phyloP scores from a whole-genome alignment of 108 stramenopile genomes.

The Skeletonema marinoi region DNA sequence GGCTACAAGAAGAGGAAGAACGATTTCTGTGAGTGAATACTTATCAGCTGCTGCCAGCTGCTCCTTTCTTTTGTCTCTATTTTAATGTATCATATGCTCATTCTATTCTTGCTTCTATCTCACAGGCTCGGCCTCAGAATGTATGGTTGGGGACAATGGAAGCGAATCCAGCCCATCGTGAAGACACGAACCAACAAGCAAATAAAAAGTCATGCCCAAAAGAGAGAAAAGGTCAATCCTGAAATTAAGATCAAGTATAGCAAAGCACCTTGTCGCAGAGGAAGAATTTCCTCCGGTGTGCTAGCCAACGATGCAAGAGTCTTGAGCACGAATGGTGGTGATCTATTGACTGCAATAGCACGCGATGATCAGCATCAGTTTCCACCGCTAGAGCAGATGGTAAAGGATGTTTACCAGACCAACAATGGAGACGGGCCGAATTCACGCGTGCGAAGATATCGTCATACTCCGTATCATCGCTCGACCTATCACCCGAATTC shows the following conservation, averaged over 20 bases:
- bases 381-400: conserved; percentile 24
- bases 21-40: conserved; percentile 20
- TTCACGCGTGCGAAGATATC: conserved; percentile 22
- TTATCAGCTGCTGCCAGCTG: background rate
- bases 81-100: background rate
- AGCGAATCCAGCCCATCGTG: conserved; percentile 37
- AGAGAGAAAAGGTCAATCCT: conserved; percentile 38
- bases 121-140: conserved; percentile 15
- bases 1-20: conserved; percentile 46
- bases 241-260: conserved; percentile 30
- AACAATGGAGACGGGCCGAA: conserved; percentile 34
- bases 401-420: conserved; percentile 36
- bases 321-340: background rate
- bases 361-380: background rate
- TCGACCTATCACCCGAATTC: background rate
- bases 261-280: conserved; percentile 17
- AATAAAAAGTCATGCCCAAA: conserved; percentile 42
- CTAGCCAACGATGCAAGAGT: conserved; percentile 10
- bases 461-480: conserved; percentile 1
- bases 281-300: conserved; percentile 24
- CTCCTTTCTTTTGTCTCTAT: background rate
- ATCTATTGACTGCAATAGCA: background rate
- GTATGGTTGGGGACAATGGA: conserved; percentile 46
- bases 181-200: conserved; percentile 39
- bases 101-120: background rate